Conservation (phyloP, 2,329 filamentous ascomycete genomes). For the Trichophyton benhamiae region DNA sequence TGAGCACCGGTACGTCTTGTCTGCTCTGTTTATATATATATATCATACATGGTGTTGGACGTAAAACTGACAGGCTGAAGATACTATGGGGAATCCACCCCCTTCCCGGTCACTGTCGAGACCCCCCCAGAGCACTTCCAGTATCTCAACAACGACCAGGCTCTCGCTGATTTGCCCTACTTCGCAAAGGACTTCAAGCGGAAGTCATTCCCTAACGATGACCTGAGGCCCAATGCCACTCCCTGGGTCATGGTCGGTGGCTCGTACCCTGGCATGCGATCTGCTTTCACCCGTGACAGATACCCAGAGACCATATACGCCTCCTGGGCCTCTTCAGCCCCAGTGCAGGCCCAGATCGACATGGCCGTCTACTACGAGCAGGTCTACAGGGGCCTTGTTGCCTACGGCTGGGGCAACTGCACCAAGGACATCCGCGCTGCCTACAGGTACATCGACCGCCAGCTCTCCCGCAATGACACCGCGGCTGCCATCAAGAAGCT, state of each 20-base stretch:
- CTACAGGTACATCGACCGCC: slow-evolving; percentile 37
- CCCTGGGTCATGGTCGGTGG: slow-evolving; percentile 39
- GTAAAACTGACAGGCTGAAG: slow-evolving; percentile 13
- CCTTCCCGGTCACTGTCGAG: slow-evolving; percentile 25
- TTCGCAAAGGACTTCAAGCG: slow-evolving; percentile 33
- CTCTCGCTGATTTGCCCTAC: slow-evolving; percentile 34
- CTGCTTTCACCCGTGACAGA: slow-evolving; percentile 33
- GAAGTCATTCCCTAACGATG: slow-evolving; percentile 19
- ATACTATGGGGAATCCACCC: slow-evolving; percentile 33
- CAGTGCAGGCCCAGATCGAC: slow-evolving; percentile 37
- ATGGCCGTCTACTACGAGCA: slow-evolving; percentile 43
- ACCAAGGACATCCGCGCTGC: slow-evolving; percentile 39
- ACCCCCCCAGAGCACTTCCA: slow-evolving; percentile 30
- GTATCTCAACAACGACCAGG: slow-evolving; percentile 34
- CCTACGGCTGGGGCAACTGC: slow-evolving; percentile 41
- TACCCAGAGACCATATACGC: slow-evolving; percentile 34
- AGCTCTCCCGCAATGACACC: slow-evolving; percentile 27
- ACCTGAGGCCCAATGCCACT: slow-evolving; percentile 29
- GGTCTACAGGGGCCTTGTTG: slow-evolving; percentile 36
- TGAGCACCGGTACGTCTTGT: slow-evolving; percentile 29
- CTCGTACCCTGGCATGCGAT: slow-evolving; percentile 35
- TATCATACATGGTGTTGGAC: neutral
- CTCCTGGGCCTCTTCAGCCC: slow-evolving; percentile 31
- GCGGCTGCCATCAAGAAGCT: slow-evolving; percentile 35
- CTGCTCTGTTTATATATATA: neutral